A percentile compares a stretch with the other conserved stretches of the same genome.
Evolutionary conservation across 2,329 filamentous ascomycete species (phyloP).

Genomic region (Penicillium digitatum): DNA sequence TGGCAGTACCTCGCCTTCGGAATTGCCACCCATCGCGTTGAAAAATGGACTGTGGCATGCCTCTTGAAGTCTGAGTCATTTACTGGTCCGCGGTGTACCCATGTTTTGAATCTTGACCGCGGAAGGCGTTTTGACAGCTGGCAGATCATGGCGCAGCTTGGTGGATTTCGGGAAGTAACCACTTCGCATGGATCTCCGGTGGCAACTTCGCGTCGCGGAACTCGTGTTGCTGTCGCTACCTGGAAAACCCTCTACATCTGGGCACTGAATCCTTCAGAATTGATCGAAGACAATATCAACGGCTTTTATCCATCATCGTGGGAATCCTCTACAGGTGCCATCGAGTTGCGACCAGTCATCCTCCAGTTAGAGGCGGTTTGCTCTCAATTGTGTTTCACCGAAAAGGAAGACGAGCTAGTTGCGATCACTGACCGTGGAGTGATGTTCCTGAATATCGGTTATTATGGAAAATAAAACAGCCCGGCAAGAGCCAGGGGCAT

Average conservation of each 20-base stretch:
- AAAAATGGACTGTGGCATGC: conserved; percentile 37
- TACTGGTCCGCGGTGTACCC: conserved; percentile 30
- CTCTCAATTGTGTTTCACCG: conserved; percentile 35
- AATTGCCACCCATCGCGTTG: conserved; percentile 33
- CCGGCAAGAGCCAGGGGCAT: background rate
- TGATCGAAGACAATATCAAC: conserved; percentile 32
- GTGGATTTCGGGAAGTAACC: conserved; percentile 32
- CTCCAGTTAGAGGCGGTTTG: conserved; percentile 38
- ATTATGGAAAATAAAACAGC: conserved; percentile 22
- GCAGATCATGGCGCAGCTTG: conserved; percentile 36
- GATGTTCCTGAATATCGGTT: conserved; percentile 37
- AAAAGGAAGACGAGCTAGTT: conserved; percentile 38
- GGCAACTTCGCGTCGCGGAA: conserved; percentile 34
- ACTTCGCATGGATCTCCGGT: conserved; percentile 40
- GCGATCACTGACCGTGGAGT: conserved; percentile 43
- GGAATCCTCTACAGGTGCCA: conserved; percentile 18
- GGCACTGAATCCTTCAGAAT: conserved; percentile 36
- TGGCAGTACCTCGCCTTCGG: conserved; percentile 43
- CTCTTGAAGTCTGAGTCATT: conserved; percentile 35
- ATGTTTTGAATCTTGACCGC: conserved; percentile 38
- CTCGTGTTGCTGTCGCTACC: conserved; percentile 41
- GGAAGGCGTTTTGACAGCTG: conserved; percentile 39
- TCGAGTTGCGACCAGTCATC: conserved; percentile 34
- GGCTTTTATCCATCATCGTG: conserved; percentile 34
- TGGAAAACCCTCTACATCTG: conserved; percentile 44